Evolutionary conservation across 345 rosid species (phyloP).

Genomic region (Boechera retrofracta): DNA sequence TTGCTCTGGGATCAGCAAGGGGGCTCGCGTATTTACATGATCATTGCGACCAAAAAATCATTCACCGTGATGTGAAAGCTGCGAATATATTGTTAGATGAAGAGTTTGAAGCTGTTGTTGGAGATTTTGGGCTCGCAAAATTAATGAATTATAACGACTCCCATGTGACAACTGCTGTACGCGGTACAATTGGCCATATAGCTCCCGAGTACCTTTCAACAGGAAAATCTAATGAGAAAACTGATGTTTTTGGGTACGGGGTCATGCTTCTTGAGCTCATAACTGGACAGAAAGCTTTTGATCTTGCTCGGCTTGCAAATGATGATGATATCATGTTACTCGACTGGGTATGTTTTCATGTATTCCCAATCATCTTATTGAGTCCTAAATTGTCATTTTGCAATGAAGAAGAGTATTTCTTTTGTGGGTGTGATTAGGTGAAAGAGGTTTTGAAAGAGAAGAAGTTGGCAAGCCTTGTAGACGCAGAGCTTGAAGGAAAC

Average conservation of each 20-base stretch:
- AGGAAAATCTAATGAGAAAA: constrained; percentile 92
- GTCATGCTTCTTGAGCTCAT: constrained; percentile 98
- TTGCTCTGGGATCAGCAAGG: constrained; percentile 86
- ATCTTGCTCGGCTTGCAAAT: constrained; percentile 95
- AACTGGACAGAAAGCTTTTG: constrained; percentile 92
- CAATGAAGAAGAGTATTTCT: neutral
- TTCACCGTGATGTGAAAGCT: constrained; percentile 97
- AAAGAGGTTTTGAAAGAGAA: constrained; percentile 85
- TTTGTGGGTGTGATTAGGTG: constrained; percentile 54
- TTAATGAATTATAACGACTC: constrained; percentile 93
- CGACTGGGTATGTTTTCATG: constrained; percentile 72
- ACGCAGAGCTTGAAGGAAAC: constrained; percentile 62
- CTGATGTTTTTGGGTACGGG: constrained; percentile 98
- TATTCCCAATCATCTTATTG: neutral
- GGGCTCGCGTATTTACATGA: constrained; percentile 95
- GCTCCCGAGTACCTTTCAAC: constrained; percentile 96
- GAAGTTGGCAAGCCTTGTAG: constrained; percentile 76
- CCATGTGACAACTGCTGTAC: constrained; percentile 93
- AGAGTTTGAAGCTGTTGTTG: constrained; percentile 94
- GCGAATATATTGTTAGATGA: constrained; percentile 94
- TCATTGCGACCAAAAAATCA: constrained; percentile 92
- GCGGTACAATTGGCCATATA: constrained; percentile 97
- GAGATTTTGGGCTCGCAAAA: constrained; percentile 94
- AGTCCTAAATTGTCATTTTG: neutral
- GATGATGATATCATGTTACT: constrained; percentile 95